Evolutionary conservation across 2,329 filamentous ascomycete genomes (phyloP), one percentile per base, ranked within the genome.

Genomic region (Venturia oleaginea): DNA sequence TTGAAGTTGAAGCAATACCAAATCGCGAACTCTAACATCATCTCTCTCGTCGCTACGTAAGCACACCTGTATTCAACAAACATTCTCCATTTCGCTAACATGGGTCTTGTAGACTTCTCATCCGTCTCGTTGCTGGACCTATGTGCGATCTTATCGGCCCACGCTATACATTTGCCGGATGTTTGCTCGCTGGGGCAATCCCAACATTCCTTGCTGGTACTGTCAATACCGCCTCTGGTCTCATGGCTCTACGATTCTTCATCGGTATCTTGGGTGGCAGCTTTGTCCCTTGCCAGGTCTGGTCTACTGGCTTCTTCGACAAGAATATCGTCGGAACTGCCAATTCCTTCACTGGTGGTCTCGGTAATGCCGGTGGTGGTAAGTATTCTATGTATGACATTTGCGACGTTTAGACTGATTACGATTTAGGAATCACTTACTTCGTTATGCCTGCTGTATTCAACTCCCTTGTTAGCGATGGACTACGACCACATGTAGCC

Each of bases 381-480:
- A 57, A 57, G 51, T 34, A 11, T 57, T 17, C 17, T 34, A 4
- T 4, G 7, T 15, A n/a, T 2, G 1, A 11, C n/a, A 34, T n/a
- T n/a, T 7, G 1, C 17, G 11, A 8, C 13, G 2, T 34, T 22
- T 15, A 57, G 7, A 22, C 19, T 57, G 11, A 57, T 15, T n/a
- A 8, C 5, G 3, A 32, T 57, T n/a, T 19, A 57, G 51, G 64
- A 34, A 65, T 65, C 37, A 65, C 64, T 10, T 65, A 65, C 78
- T 95, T 96, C 74, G 84, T 93, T 70, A 96, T 96, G 92, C 92
- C 92, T 1, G 91, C 90, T 5, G 86, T 96, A 64, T 94, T 88
- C 75, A 88, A 95, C 75, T 90, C 89, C 0, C 80, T 96, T 32
- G 83, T 89, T 30, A 71, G 76, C 7, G 19, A 62, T 34, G 84